phyloP scores from a whole-genome alignment of 495 filamentous ascomycete genomes.

The Hypoxylon lienhwacheense region DNA sequence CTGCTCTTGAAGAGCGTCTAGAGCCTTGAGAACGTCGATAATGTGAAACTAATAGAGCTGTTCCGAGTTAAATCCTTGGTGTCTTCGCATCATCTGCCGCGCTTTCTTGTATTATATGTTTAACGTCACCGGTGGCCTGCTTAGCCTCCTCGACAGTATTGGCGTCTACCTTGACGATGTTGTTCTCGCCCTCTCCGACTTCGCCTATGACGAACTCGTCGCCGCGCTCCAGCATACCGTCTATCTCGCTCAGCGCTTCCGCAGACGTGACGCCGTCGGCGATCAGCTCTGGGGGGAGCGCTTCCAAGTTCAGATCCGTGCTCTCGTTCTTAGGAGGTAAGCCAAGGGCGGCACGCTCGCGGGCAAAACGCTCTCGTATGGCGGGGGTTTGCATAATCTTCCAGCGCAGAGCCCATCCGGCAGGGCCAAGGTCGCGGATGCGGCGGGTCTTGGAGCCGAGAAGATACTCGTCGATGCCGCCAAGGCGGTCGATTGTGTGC shows the following conservation, averaged over 20 bases:
- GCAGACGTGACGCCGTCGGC: slow-evolving; percentile 29
- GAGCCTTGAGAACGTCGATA: background rate
- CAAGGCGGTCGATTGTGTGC: slow-evolving; percentile 82
- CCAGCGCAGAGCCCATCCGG: slow-evolving; percentile 87
- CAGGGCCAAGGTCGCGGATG: slow-evolving; percentile 80
- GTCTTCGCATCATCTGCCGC: slow-evolving; percentile 4
- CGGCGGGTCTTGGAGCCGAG: slow-evolving; percentile 70
- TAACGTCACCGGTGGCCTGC: slow-evolving; percentile 12
- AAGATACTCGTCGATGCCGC: slow-evolving; percentile 89
- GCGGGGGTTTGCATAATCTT: slow-evolving; percentile 72
- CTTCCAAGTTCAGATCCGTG: no score
- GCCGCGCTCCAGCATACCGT: slow-evolving; percentile 43
- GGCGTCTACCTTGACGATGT: slow-evolving; percentile 28
- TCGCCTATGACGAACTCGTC: slow-evolving; percentile 47
- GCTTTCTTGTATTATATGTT: slow-evolving; percentile 1
- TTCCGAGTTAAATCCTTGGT: background rate
- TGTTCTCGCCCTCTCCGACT: slow-evolving; percentile 32
- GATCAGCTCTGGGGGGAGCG: slow-evolving; percentile 49
- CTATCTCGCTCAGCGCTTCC: slow-evolving; percentile 43
- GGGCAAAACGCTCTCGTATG: slow-evolving; percentile 61
- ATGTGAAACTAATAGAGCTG: background rate
- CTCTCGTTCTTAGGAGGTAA: slow-evolving; percentile 36
- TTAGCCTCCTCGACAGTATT: slow-evolving; percentile 32
- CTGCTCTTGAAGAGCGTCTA: background rate
- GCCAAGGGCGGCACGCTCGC: slow-evolving; percentile 53